Evolutionary conservation across 345 rosid genomes (phyloP), one percentile per base, ranked within the genome.

Genomic region (Citrus maxima): DNA sequence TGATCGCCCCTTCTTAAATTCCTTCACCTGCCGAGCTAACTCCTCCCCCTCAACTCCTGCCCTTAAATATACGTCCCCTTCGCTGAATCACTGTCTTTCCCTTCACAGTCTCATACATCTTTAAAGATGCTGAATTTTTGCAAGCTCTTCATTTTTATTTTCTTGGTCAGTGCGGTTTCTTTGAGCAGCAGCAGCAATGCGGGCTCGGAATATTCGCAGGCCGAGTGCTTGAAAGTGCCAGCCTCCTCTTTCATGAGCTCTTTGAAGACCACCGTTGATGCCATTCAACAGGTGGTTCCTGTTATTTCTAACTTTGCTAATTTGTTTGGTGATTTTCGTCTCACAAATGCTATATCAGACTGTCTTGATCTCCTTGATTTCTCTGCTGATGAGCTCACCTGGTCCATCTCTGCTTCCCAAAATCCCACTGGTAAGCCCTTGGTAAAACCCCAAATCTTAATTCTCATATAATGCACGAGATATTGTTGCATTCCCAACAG

Each of bases 311-410:
- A 80, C 14, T 81, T 87, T 30, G 85, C 82, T 10, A 81, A 60
- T 40, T 55, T 86, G 54, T 27, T 90, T 0, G 88, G 85, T 5
- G 90, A 87, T 67, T 82, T 86, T 60, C 78, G 88, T 27, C 84
- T 88, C 2, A 32, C 75, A 18, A 87, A 82, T 80, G 91, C 95
- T 18, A 67, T 91, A 13, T 66, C 83, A 25, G 95, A 93, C 66
- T 93, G 97, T 28, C 86, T 91, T 60, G 97, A 93, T 76, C 86
- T 93, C 78, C 88, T 93, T 21, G 93, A 91, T 69, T 83, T 84
- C 75, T 90, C 93, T 37, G 64, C 87, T 22, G 95, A 89, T 65
- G 87, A 81, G 77, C 80, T 93, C 51, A 81, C 84, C 78, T 91
- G 93, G 95, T 49, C 88, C 75, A 62, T 88, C 37, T 85, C 91